Percentiles rank a stretch among this genome's conserved stretches.
Conservation (phyloP, 495 filamentous ascomycete species). For the Hyaloscypha hepaticicola region DNA sequence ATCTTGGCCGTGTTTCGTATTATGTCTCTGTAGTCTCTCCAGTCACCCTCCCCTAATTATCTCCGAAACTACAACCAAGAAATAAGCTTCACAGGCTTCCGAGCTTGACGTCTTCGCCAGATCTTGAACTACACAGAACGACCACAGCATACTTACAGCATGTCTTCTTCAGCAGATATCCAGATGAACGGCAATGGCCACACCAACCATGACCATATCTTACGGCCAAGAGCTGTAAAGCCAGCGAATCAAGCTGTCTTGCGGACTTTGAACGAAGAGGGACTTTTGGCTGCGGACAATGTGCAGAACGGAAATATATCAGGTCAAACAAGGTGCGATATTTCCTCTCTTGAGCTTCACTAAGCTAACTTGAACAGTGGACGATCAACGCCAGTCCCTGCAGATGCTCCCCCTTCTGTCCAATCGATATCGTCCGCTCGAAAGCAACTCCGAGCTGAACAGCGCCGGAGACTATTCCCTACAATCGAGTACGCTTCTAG, state of each 20-base stretch:
- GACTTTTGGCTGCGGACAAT: constrained; percentile 18
- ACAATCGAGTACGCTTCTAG: constrained; percentile 90
- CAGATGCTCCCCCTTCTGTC: constrained; percentile 87
- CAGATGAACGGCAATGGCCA: constrained; percentile 23
- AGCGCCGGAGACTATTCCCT: constrained; percentile 86
- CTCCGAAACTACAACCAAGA: background rate
- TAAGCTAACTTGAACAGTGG: constrained; percentile 55
- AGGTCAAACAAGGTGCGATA: constrained; percentile 29
- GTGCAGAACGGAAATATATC: constrained; percentile 20
- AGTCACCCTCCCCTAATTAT: background rate
- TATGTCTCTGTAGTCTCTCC: background rate
- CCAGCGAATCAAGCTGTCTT: constrained; percentile 38
- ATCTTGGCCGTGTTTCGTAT: background rate
- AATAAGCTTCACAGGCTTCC: background rate
- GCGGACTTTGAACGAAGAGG: constrained; percentile 36
- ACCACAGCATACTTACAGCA: constrained; percentile 9
- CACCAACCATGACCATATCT: constrained; percentile 33
- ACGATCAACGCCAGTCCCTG: constrained; percentile 81
- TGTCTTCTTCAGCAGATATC: constrained; percentile 33
- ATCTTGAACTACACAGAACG: background rate
- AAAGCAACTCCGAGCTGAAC: constrained; percentile 80
- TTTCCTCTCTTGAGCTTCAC: background rate
- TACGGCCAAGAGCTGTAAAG: constrained; percentile 42
- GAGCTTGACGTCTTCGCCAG: background rate
- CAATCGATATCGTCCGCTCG: constrained; percentile 81